A percentile compares a stretch with the other conserved stretches of the same genome.
phyloP scores from a whole-genome alignment of 2,329 filamentous ascomycete species.

The Aureobasidium namibiae region DNA sequence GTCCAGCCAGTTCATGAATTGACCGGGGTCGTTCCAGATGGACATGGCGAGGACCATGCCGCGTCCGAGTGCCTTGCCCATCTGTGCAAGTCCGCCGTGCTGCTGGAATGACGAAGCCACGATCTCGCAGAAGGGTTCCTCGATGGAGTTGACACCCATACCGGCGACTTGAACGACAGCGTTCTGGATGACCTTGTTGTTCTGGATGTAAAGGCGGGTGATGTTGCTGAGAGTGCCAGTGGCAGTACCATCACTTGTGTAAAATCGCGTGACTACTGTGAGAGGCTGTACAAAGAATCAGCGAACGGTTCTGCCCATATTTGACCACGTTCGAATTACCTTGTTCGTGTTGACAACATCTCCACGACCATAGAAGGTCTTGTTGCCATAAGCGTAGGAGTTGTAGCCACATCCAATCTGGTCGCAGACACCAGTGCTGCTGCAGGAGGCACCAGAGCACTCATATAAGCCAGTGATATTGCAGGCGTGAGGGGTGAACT shows the following conservation, averaged over 20 bases:
- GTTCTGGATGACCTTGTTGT: conserved; percentile 52
- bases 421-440: conserved; percentile 57
- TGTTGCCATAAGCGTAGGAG: conserved; percentile 56
- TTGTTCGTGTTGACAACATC: conserved; percentile 49
- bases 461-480: conserved; percentile 43
- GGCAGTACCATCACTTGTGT: conserved; percentile 42
- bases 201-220: conserved; percentile 57
- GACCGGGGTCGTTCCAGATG: conserved; percentile 57
- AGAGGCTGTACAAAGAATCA: neutral
- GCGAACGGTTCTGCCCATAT: neutral
- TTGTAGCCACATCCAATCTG: conserved; percentile 65
- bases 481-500: conserved; percentile 59
- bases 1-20: conserved; percentile 70
- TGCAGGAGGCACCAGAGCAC: conserved; percentile 40
- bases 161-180: conserved; percentile 37
- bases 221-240: conserved; percentile 51
- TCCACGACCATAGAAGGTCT: conserved; percentile 52
- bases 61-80: conserved; percentile 46
- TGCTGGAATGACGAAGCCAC: conserved; percentile 38
- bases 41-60: conserved; percentile 60
- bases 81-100: conserved; percentile 46
- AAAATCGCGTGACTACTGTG: conserved; percentile 57
- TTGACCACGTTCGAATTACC: neutral
- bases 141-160: conserved; percentile 45
- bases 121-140: conserved; percentile 45